phyloP scores from a whole-genome alignment of 352 stramenopile species.

The Phytophthora fragariae region DNA sequence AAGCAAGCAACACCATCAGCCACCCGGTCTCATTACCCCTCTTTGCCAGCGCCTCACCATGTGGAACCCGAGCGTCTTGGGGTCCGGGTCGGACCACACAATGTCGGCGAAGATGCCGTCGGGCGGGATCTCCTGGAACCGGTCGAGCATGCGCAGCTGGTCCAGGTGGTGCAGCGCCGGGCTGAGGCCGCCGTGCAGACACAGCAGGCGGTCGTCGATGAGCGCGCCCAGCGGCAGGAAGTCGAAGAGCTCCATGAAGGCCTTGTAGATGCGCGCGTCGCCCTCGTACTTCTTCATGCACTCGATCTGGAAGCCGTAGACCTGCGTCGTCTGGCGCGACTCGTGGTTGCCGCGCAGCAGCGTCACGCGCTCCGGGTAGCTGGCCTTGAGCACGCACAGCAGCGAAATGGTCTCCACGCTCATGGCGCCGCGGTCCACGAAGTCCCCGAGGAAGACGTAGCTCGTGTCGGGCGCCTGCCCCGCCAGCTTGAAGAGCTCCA shows the following conservation, averaged over 20 bases:
- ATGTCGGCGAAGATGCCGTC: slow-evolving; percentile 85
- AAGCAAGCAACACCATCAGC: slow-evolving; percentile 34
- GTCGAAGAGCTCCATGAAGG: slow-evolving; percentile 84
- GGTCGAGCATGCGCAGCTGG: slow-evolving; percentile 92
- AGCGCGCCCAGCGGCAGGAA: slow-evolving; percentile 86
- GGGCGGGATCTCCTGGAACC: slow-evolving; percentile 82
- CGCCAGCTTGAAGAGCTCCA: slow-evolving; percentile 93
- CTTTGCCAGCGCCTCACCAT: slow-evolving; percentile 43
- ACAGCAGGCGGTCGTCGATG: slow-evolving; percentile 70
- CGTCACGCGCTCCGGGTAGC: slow-evolving; percentile 93
- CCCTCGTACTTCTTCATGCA: slow-evolving; percentile 89
- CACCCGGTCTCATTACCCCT: slow-evolving; percentile 49
- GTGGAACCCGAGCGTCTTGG: slow-evolving; percentile 88
- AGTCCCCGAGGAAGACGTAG: slow-evolving; percentile 98
- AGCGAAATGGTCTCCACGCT: slow-evolving; percentile 95
- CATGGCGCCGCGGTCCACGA: slow-evolving; percentile 96
- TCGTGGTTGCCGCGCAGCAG: slow-evolving; percentile 97
- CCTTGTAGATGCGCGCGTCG: slow-evolving; percentile 76
- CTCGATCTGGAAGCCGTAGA: slow-evolving; percentile 89
- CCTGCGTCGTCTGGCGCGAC: slow-evolving; percentile 80
- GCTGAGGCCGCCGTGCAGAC: slow-evolving; percentile 73
- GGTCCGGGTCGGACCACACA: slow-evolving; percentile 85
- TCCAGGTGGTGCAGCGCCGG: slow-evolving; percentile 88
- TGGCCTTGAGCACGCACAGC: slow-evolving; percentile 89
- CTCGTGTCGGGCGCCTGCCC: slow-evolving; percentile 87